A percentile compares a stretch with the other conserved stretches of the same genome.
Conservation (phyloP, 257 asterid species). For the Rhazya stricta region DNA sequence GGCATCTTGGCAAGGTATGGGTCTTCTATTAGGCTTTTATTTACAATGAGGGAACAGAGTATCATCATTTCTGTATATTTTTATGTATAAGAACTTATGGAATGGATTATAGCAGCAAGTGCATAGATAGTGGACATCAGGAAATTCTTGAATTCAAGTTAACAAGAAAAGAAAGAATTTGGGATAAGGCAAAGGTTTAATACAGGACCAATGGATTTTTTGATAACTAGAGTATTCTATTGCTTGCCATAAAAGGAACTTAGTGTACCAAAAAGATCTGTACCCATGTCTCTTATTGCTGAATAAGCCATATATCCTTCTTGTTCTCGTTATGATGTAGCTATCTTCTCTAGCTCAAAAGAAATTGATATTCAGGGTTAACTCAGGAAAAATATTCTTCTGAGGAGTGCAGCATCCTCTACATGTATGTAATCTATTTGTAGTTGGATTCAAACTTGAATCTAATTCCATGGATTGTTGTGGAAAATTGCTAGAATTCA, state of each 20-base stretch:
- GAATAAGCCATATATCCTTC: neutral
- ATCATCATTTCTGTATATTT: neutral
- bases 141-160: neutral
- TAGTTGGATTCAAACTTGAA: neutral
- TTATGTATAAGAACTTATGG: neutral
- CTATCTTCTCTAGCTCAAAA: neutral
- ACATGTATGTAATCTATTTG: neutral
- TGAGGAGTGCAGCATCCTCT: neutral
- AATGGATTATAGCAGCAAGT: neutral
- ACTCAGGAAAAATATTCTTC: neutral
- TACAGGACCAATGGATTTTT: neutral
- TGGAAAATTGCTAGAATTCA: neutral
- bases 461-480: too few species aligned
- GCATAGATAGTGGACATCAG: neutral
- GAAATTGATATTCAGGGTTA: neutral
- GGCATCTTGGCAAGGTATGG: conserved; percentile 84
- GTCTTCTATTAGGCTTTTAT: neutral
- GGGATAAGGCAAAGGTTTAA: neutral
- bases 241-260: neutral
- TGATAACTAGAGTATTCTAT: neutral
- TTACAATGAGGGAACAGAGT: neutral
- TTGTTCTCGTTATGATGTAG: neutral
- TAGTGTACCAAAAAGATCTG: neutral
- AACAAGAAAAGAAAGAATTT: neutral
- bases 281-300: neutral